A percentile compares a stretch with the other conserved stretches of the same genome.
These are phyloP conservation scores for Xylariaceae sp. DNA, from an alignment of 2,329 filamentous ascomycete species.

Conservation along the genomic window DNA sequence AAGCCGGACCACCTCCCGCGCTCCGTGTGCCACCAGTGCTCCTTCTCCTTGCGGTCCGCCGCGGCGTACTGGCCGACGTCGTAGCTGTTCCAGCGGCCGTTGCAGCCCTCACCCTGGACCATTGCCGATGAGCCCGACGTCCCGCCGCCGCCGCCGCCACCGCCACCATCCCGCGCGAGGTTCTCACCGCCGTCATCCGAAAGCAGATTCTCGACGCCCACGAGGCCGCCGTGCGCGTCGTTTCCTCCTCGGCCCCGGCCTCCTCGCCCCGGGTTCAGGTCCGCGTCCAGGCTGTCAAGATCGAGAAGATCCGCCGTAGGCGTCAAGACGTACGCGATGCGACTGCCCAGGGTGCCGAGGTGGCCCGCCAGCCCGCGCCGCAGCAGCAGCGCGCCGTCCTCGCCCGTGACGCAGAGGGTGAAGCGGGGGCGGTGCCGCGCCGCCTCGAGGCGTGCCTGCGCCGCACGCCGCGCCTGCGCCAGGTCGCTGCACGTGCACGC, in stretches of 20 bases:
- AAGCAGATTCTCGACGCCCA: constrained; percentile 44
- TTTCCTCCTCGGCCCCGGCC: constrained; percentile 46
- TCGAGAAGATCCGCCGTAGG: no score
- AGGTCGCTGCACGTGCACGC: constrained; percentile 42
- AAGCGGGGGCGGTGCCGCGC: constrained; percentile 49
- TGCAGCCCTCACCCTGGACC: constrained; percentile 36
- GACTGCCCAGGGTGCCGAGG: constrained; percentile 51
- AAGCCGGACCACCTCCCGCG: constrained; percentile 34
- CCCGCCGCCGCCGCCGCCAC: constrained; percentile 37
- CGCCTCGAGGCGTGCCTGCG: constrained; percentile 57
- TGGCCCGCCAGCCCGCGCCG: constrained; percentile 52
- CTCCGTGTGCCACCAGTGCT: constrained; percentile 44
- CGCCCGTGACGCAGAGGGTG: constrained; percentile 49
- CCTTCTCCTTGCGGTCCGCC: constrained; percentile 38
- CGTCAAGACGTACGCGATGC: constrained; percentile 52
- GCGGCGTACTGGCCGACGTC: constrained; percentile 1
- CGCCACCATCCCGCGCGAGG: constrained; percentile 17
- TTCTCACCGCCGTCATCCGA: constrained; percentile 37
- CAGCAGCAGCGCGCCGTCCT: constrained; percentile 42
- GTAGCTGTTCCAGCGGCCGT: constrained; percentile 38
- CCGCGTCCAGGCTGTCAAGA: no score
- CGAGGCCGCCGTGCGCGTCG: constrained; percentile 49
- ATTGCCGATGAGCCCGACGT: no score
- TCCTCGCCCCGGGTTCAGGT: no score
- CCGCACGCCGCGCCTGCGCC: constrained; percentile 48